Base-by-base conservation (phyloP, 2,329 filamentous ascomycete species). In the Fusarium sp. region DNA sequence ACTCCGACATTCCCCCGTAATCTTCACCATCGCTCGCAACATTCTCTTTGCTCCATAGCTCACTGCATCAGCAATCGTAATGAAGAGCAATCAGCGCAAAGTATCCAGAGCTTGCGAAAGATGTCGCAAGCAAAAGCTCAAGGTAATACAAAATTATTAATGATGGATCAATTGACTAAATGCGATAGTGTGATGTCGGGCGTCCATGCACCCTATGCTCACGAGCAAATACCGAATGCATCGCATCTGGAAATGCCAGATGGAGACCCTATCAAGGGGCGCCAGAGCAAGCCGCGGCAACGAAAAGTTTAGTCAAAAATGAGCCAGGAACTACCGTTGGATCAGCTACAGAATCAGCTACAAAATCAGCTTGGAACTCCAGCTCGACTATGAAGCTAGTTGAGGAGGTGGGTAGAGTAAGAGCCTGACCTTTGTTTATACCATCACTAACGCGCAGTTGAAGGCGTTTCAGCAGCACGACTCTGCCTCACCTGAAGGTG, bases 371-470 rank as follows among this genome's bases (percentile, higher is more conserved):
- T 11, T 69, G 58, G 58, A 72, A 65, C 6, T 57, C 68, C 3
- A 72, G 70, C 24, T 72, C 70, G 22, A 72, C 70, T 2, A 26
- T 69, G 1, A 58, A 35, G 11, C 63, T 73, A 2, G 70, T 72
- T 4, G 69, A 73, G 35, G 70, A 69, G 8, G 70, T 59, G 3
- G 24, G 30, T 3, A 28, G 1, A 54, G 6, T 0, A 38, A 22
- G 18, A 5, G 17, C 17, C 3, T 2, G 8, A 8, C 6, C 15
- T n/a, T 8, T 8, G 0, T 2, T 14, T n/a, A 3, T 8, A 3
- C 0, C 8, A 8, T 7, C 14, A 28, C 35, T 39, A n/a, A 55
- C 20, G 1, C 30, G 2, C 39, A 62, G 14, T 3, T 26, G 0
- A 5, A 53, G 50, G 50, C 51, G 0, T 54, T 54, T 28, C 14